Evolutionary conservation across 2,329 filamentous ascomycete genomes (phyloP), one percentile per base, ranked within the genome.

Genomic region (Penicillium verrucosum): DNA sequence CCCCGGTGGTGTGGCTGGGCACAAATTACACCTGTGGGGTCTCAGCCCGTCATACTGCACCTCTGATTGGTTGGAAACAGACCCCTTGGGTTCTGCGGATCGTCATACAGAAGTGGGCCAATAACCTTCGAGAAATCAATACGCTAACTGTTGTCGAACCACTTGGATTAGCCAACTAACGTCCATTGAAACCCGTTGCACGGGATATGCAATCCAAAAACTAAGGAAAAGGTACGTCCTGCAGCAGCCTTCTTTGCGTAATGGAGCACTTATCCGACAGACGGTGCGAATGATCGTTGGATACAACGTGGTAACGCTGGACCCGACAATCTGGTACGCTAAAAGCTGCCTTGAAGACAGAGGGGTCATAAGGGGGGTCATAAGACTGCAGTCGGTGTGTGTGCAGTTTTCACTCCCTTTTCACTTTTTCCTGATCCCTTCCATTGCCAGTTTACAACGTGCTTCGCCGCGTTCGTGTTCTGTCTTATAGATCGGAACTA

Each of bases 301-400:
- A 54, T 40, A 32, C 9, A 29, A 51, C 27, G 37, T 51, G n/a
- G 29, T 27, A 54, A 41, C 27, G 32, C 36, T 42, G 30, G 56
- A 37, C 61, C 60, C 61, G 60, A 57, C 48, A 54, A 6, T 42
- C n/a, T 36, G 60, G 60, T 14, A 60, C 60, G 51, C 58, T 63
- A 59, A 53, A 11, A 45, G 27, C 34, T 57, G 60, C 52, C 30
- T 54, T 44, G 41, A 63, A 62, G 59, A 41, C 34, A 57, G 59
- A 61, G 60, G 57, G 57, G 62, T 60, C 60, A 61, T 32, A 45
- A 45, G 37, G 30, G 27, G 48, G 48, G 36, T 43, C 38, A 36
- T 63, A 58, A 63, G 60, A 58, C 61, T 56, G 52, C 49, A 60
- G 59, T 60, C 53, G 60, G 57, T 63, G 62, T 63, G 60, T 46